These are phyloP conservation scores for Clausena lansium DNA, from an alignment of 345 rosid genomes.

Conservation along the genomic window DNA sequence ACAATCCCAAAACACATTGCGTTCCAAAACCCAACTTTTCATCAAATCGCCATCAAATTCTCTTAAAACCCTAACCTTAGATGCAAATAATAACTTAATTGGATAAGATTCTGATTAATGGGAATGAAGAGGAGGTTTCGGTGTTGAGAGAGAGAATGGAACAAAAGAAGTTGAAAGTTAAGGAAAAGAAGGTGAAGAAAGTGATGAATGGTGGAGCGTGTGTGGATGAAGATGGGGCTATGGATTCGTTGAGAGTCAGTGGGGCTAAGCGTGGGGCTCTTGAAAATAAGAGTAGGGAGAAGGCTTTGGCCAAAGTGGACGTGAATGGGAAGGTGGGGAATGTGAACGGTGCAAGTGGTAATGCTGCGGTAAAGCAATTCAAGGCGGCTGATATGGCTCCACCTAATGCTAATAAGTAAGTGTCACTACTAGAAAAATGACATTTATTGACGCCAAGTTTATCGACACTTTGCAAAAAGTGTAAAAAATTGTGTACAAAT, in stretches of 20 bases:
- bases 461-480: too few species aligned
- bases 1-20: not conserved
- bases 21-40: constrained; percentile 4
- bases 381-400: constrained; percentile 67
- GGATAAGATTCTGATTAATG: constrained; percentile 81
- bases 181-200: constrained; percentile 68
- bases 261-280: constrained; percentile 46
- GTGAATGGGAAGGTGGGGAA: constrained; percentile 45
- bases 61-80: not conserved
- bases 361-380: constrained; percentile 50
- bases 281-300: constrained; percentile 36
- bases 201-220: constrained; percentile 39
- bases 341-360: constrained; percentile 27
- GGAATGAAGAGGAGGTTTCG: constrained; percentile 72
- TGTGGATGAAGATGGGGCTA: constrained; percentile 23
- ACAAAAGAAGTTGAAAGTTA: constrained; percentile 54
- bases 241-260: constrained; percentile 12
- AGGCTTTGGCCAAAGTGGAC: constrained; percentile 33
- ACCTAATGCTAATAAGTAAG: constrained; percentile 74
- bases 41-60: not conserved
- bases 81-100: constrained; percentile 19
- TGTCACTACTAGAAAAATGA: too few species aligned
- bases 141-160: constrained; percentile 69
- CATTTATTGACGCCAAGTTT: too few species aligned
- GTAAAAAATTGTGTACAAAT: too few species aligned